Conservation (phyloP, 2,329 filamentous ascomycete genomes). For the Achaetomium macrosporum region DNA sequence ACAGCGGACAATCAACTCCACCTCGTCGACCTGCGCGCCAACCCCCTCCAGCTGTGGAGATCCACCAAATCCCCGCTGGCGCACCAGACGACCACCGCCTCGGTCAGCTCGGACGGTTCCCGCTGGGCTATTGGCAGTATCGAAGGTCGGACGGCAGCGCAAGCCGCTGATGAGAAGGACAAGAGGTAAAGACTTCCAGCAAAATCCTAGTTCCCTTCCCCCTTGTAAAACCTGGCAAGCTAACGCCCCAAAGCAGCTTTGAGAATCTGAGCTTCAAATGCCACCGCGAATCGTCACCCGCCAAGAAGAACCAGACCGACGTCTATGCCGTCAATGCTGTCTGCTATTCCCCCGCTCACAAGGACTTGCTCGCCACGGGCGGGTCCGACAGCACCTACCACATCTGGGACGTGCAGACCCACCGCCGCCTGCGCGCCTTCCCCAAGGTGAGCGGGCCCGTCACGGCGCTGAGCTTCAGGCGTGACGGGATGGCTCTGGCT, state of each 20-base stretch:
- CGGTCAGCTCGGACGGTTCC: constrained; percentile 26
- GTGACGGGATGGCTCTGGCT: constrained; percentile 51
- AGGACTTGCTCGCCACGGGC: constrained; percentile 27
- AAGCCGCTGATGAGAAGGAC: constrained; percentile 20
- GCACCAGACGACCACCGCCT: constrained; percentile 28
- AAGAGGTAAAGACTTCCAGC: constrained; percentile 19
- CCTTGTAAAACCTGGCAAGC: neutral
- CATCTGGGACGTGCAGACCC: constrained; percentile 53
- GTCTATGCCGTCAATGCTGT: constrained; percentile 32
- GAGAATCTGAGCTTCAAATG: constrained; percentile 30
- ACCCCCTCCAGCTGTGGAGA: constrained; percentile 19
- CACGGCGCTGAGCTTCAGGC: constrained; percentile 56
- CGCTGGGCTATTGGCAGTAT: constrained; percentile 29
- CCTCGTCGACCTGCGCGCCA: constrained; percentile 28
- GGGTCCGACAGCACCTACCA: constrained; percentile 34
- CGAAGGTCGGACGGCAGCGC: constrained; percentile 28
- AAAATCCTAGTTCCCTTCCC: neutral
- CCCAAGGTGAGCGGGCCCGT: constrained; percentile 48
- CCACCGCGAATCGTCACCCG: constrained; percentile 26
- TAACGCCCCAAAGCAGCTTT: constrained; percentile 9
- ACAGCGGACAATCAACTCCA: constrained; percentile 30
- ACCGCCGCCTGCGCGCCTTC: constrained; percentile 48
- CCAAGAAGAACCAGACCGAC: constrained; percentile 19
- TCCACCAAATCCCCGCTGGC: constrained; percentile 24
- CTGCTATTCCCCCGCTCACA: constrained; percentile 26